Percentiles rank a stretch among this genome's conserved stretches.
Evolutionary conservation across 805 yeast species (phyloP).

Genomic region (Yamadazyma phyllophila): DNA sequence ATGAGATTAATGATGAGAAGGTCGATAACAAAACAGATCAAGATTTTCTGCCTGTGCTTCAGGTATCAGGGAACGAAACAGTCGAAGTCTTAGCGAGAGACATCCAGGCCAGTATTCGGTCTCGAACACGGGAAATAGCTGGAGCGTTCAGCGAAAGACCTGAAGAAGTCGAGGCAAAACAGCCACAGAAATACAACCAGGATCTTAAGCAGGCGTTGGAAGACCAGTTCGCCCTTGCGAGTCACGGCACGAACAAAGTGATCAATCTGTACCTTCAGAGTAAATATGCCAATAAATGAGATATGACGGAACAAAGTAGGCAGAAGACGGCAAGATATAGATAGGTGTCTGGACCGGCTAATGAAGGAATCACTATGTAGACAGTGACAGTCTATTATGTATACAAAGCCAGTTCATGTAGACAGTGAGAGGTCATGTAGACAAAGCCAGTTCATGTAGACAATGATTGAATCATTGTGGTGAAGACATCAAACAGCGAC

Average conservation of each 20-base stretch:
- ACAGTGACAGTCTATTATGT: too few species aligned
- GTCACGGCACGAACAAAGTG: slow-evolving; percentile 24
- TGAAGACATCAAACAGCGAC: not conserved
- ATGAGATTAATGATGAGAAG: not conserved
- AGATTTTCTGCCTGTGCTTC: not conserved
- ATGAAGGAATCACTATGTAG: too few species aligned
- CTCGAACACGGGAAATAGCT: slow-evolving; percentile 16
- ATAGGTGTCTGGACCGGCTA: too few species aligned
- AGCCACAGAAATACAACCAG: slow-evolving; percentile 16
- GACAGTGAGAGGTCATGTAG: too few species aligned
- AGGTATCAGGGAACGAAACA: slow-evolving; percentile 20
- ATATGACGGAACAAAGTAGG: not conserved
- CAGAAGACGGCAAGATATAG: not conserved
- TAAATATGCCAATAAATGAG: slow-evolving; percentile 12
- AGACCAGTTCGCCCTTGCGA: slow-evolving; percentile 24
- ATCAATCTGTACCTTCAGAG: slow-evolving; percentile 26
- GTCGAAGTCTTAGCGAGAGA: slow-evolving; percentile 26
- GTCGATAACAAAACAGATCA: too few species aligned
- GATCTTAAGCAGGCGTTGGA: slow-evolving; percentile 32
- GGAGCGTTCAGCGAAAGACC: not conserved
- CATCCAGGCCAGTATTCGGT: slow-evolving; percentile 21
- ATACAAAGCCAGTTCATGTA: too few species aligned
- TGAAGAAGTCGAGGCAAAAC: not conserved
- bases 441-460: too few species aligned
- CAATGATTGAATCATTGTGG: too few species aligned